phyloP scores from a whole-genome alignment of 176 grass and related monocot species.

The Paspalum vaginatum region DNA sequence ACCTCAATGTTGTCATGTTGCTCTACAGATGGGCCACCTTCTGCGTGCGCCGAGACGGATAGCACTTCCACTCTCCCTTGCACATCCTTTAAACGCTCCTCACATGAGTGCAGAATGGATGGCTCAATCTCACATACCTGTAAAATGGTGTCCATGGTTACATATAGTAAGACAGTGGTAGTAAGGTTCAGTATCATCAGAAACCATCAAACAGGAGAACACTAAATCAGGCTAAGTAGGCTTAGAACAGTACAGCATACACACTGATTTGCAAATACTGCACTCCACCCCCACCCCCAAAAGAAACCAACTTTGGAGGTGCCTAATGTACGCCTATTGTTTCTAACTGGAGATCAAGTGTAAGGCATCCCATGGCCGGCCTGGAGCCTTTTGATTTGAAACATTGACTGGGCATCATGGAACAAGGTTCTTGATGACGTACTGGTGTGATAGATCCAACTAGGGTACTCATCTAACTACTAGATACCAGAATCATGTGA shows the following conservation, averaged over 20 bases:
- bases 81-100: constrained; percentile 65
- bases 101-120: constrained; percentile 76
- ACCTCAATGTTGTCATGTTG: constrained; percentile 51
- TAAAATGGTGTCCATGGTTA: constrained; percentile 19
- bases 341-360: neutral
- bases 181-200: neutral
- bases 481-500: neutral
- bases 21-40: constrained; percentile 62
- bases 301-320: too few species aligned
- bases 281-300: too few species aligned
- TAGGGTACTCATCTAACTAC: too few species aligned
- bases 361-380: too few species aligned
- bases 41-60: constrained; percentile 56
- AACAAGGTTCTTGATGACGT: neutral
- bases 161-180: neutral
- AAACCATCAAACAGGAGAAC: neutral
- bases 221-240: neutral
- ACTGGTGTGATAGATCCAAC: neutral
- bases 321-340: neutral
- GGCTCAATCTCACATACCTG: constrained; percentile 91
- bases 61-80: constrained; percentile 85
- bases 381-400: too few species aligned
- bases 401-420: neutral
- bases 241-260: neutral
- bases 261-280: too few species aligned